Percentiles rank a stretch among this genome's conserved stretches.
These are phyloP conservation scores for Hysterium pulicare DNA, from an alignment of 2,329 filamentous ascomycete species.

Conservation along the genomic window DNA sequence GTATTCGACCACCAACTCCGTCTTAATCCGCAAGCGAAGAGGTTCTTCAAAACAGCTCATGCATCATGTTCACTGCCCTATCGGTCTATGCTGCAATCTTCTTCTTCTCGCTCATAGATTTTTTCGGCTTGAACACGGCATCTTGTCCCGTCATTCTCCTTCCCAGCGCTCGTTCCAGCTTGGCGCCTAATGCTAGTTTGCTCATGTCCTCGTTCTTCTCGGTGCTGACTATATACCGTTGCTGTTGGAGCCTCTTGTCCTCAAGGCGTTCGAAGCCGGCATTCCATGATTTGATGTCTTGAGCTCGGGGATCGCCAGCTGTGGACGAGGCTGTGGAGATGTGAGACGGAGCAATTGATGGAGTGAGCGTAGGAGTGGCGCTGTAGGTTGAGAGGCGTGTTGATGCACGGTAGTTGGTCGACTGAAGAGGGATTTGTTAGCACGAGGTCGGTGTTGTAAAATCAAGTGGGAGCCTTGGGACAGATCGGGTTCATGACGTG, in stretches of 20 bases:
- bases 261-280: slow-evolving; percentile 81
- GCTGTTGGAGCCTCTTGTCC: slow-evolving; percentile 78
- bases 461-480: not conserved
- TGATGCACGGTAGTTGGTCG: slow-evolving; percentile 36
- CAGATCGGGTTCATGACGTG: slow-evolving; percentile 13
- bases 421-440: slow-evolving; percentile 30
- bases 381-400: slow-evolving; percentile 51
- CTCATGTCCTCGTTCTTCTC: slow-evolving; percentile 79
- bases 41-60: not conserved
- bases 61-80: not conserved
- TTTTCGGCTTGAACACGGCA: slow-evolving; percentile 69
- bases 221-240: slow-evolving; percentile 74
- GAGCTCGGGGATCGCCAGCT: slow-evolving; percentile 48
- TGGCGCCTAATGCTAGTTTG: slow-evolving; percentile 85
- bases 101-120: slow-evolving; percentile 31
- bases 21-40: not conserved
- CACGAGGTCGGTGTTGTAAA: not conserved
- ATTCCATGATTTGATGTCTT: slow-evolving; percentile 72
- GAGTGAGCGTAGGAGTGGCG: slow-evolving; percentile 48
- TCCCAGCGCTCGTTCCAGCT: slow-evolving; percentile 82
- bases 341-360: slow-evolving; percentile 48
- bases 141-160: slow-evolving; percentile 86
- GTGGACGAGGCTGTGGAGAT: slow-evolving; percentile 34
- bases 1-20: not conserved
- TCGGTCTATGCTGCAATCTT: slow-evolving; percentile 23